A percentile compares a stretch with the other conserved stretches of the same genome.
Evolutionary conservation across 768 basidiomycete species (phyloP).

Genomic region (Hydnum rufescens): DNA sequence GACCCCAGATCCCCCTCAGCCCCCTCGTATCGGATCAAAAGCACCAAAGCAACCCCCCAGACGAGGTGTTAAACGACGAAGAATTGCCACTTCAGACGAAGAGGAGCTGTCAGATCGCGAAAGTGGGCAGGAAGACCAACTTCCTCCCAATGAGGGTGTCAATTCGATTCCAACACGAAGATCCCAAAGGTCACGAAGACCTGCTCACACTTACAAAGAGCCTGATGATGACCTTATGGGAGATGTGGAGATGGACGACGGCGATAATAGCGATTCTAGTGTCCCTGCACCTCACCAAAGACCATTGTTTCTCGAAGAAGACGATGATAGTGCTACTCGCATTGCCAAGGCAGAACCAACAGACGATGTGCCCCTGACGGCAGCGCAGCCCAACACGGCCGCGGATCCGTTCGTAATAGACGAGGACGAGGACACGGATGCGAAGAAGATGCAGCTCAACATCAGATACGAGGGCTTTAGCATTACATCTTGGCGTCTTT

Average conservation of each 20-base stretch:
- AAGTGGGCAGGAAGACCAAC: too few species aligned
- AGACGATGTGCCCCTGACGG: neutral
- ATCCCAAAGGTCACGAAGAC: slow-evolving; percentile 10
- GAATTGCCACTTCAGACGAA: too few species aligned
- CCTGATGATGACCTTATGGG: slow-evolving; percentile 7
- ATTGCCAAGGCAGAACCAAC: neutral
- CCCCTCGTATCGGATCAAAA: too few species aligned
- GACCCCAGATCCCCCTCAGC: too few species aligned
- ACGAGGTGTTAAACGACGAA: too few species aligned
- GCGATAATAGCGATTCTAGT: slow-evolving; percentile 11
- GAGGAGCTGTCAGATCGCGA: too few species aligned
- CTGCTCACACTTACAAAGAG: slow-evolving; percentile 11
- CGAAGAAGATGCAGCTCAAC: slow-evolving; percentile 46
- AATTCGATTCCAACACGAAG: too few species aligned
- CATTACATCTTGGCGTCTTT: slow-evolving; percentile 53
- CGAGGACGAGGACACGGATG: slow-evolving; percentile 39
- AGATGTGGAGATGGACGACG: slow-evolving; percentile 13
- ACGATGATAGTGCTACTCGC: slow-evolving; percentile 2
- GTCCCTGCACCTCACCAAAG: slow-evolving; percentile 1
- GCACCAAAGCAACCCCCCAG: too few species aligned
- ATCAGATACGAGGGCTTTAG: slow-evolving; percentile 52
- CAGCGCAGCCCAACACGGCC: slow-evolving; percentile 11
- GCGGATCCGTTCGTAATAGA: slow-evolving; percentile 12
- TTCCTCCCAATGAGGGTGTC: too few species aligned
- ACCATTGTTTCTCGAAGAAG: slow-evolving; percentile 7